Base-by-base conservation (phyloP, 176 grass and related monocot genomes). In the Luzula sylvatica region DNA sequence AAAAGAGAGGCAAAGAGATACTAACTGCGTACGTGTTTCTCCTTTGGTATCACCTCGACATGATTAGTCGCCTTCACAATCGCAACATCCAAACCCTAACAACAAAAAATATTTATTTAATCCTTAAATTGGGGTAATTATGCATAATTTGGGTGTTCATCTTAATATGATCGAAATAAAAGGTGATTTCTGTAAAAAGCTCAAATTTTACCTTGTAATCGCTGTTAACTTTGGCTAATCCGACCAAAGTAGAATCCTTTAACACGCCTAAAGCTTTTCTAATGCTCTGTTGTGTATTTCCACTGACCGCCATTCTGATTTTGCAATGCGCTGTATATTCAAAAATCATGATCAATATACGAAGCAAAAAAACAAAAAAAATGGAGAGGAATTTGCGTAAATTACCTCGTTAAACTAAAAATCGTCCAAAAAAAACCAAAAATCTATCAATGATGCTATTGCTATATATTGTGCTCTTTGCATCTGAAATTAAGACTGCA, bases 21-120 rank as follows among this genome's bases (percentile, higher is more conserved):
- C 59, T 64, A 32, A 96, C 90, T 82, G 73, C 68, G 68, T 48
- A 89, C 61, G 74, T 96, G 78, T 73, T 96, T 96, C 47, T 96
- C 90, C 81, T 86, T 96, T 7, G 90, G 32, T 27, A 75, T 75
- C 23, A 44, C 53, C 74, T 96, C 90, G 3, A 71, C 77, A 50
- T 96, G 90, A 65, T 96, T 96, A 16, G 90, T 96, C 8, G 90
- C 90, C 58, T 79, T 89, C 43, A 96, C 90, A 60, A 96, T 96
- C 2, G 84, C 90, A 56, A 96, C 78, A 50, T 96, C 81, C 45
- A 96, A 38, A 50, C 76, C 71, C 90, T 96, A 64, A 20, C 1
- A 26, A 50, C 40, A 38, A 22, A 69, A 14, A 26, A 23, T 46
- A 61, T 27, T 4, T 3, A 47, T 11, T 18, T 26, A 62, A 46